Conservation (phyloP, 768 basidiomycete species). For the Dendrothele bispora region DNA sequence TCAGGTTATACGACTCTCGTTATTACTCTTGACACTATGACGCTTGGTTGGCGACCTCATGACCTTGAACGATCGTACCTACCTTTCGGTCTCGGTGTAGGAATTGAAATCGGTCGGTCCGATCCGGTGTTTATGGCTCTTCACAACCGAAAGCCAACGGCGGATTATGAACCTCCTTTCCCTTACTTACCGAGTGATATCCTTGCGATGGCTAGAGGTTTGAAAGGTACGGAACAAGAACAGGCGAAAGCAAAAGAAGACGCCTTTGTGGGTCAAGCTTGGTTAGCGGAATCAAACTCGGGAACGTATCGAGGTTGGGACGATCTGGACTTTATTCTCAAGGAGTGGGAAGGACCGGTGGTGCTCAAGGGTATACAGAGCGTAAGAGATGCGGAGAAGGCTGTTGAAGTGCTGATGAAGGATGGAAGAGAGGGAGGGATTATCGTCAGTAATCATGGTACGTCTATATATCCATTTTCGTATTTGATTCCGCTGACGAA, state of each 20-base stretch:
- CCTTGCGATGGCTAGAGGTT: slow-evolving; percentile 27
- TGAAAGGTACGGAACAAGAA: slow-evolving; percentile 31
- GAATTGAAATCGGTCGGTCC: slow-evolving; percentile 64
- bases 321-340: slow-evolving; percentile 40
- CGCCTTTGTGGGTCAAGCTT: too few species aligned
- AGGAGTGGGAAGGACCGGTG: slow-evolving; percentile 49
- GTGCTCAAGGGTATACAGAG: slow-evolving; percentile 49
- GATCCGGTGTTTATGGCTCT: slow-evolving; percentile 80
- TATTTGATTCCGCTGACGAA: too few species aligned
- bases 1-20: slow-evolving; percentile 70
- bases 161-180: slow-evolving; percentile 15
- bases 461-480: too few species aligned
- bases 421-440: slow-evolving; percentile 50
- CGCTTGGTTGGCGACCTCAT: slow-evolving; percentile 74
- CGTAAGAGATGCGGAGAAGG: slow-evolving; percentile 49
- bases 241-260: slow-evolving; percentile 39
- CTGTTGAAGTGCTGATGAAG: slow-evolving; percentile 39
- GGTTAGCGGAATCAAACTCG: too few species aligned
- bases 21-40: slow-evolving; percentile 77
- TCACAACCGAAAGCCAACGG: slow-evolving; percentile 44
- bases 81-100: slow-evolving; percentile 63
- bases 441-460: slow-evolving; percentile 43
- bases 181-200: slow-evolving; percentile 22
- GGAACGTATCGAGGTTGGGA: slow-evolving; percentile 46
- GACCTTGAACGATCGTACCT: slow-evolving; percentile 66